A percentile compares a stretch with the other conserved stretches of the same genome.
Evolutionary conservation across 1,139 yeast species (phyloP).

Genomic region (Hyphopichia buzzinii): DNA sequence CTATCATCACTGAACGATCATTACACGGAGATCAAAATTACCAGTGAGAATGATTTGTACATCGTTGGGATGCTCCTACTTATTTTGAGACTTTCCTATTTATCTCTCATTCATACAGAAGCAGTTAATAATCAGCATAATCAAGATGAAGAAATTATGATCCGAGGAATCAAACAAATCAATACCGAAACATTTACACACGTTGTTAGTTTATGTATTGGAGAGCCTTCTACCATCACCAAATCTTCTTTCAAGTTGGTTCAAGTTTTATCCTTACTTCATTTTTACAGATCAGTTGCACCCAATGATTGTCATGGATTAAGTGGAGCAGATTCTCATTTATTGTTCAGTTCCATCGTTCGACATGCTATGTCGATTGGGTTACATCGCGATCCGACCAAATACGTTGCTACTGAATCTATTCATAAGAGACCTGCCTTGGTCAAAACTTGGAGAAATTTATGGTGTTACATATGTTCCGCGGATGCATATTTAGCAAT

Average conservation of each 20-base stretch:
- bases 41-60: constrained; percentile 31
- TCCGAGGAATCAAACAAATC: constrained; percentile 26
- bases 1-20: constrained; percentile 20
- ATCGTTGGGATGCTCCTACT: constrained; percentile 32
- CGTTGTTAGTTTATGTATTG: constrained; percentile 31
- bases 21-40: constrained; percentile 23
- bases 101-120: constrained; percentile 40
- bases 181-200: constrained; percentile 23
- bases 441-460: constrained; percentile 34
- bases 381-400: constrained; percentile 42
- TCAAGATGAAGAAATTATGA: constrained; percentile 26
- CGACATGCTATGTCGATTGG: constrained; percentile 45
- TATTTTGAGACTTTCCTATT: constrained; percentile 35
- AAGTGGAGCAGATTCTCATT: constrained; percentile 42
- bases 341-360: constrained; percentile 36
- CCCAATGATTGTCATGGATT: constrained; percentile 48
- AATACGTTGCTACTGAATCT: constrained; percentile 28
- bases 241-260: constrained; percentile 35
- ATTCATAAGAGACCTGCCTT: constrained; percentile 28
- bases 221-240: constrained; percentile 25
- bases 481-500: constrained; percentile 36
- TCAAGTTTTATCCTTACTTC: constrained; percentile 30
- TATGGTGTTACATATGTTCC: constrained; percentile 34
- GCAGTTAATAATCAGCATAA: constrained; percentile 26
- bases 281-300: constrained; percentile 37